phyloP scores from a whole-genome alignment of 2,329 filamentous ascomycete species.

The Epichloe festucae region DNA sequence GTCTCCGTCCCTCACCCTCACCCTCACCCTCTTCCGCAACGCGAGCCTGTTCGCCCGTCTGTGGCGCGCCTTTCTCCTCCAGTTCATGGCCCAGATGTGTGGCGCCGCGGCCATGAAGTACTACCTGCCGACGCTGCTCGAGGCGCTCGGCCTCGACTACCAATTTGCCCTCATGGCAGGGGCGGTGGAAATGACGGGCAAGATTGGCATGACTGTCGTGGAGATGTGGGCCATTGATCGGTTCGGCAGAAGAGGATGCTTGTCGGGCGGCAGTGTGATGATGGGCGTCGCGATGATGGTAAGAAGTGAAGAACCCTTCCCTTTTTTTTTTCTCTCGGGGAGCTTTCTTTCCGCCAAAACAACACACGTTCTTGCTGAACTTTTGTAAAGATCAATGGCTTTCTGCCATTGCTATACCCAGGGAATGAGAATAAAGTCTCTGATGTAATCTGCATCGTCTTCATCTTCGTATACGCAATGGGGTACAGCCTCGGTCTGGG shows the following conservation, averaged over 20 bases:
- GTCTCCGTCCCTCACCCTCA: constrained; percentile 8
- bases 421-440: constrained; percentile 32
- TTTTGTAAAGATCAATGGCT: constrained; percentile 35
- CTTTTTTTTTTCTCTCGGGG: not conserved
- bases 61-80: constrained; percentile 42
- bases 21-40: constrained; percentile 34
- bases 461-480: constrained; percentile 45
- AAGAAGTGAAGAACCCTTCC: constrained; percentile 10
- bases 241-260: constrained; percentile 34
- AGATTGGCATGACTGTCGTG: constrained; percentile 41
- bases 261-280: constrained; percentile 34
- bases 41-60: constrained; percentile 35
- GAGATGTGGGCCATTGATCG: constrained; percentile 45
- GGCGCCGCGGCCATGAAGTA: constrained; percentile 49
- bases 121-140: constrained; percentile 41
- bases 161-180: constrained; percentile 37
- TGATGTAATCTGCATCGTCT: constrained; percentile 38
- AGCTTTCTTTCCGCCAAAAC: not conserved
- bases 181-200: constrained; percentile 43
- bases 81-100: constrained; percentile 49
- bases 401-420: constrained; percentile 36
- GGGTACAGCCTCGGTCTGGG: constrained; percentile 46
- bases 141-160: constrained; percentile 34
- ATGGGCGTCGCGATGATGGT: constrained; percentile 43
- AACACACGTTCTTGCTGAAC: not conserved